These are phyloP conservation scores for Apiospora saccharicola DNA, from an alignment of 2,329 filamentous ascomycete genomes.

Conservation along the genomic window DNA sequence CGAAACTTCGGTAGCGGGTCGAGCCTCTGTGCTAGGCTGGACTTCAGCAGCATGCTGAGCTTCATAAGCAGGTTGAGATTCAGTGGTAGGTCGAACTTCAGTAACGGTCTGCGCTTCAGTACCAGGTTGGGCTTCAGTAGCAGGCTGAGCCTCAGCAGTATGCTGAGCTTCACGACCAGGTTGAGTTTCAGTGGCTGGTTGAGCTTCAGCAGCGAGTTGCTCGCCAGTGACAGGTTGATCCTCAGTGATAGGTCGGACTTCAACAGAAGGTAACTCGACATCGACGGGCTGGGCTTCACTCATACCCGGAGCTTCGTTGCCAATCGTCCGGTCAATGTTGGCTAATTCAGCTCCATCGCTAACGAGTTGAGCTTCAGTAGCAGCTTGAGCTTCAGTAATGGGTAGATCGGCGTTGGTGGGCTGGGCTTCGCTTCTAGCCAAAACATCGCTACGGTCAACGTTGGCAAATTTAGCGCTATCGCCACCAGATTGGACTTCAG, in stretches of 20 bases:
- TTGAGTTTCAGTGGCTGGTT: not conserved
- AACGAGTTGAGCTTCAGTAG: slow-evolving; percentile 9
- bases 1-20: not conserved
- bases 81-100: too few species aligned
- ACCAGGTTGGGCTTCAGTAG: too few species aligned
- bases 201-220: not conserved
- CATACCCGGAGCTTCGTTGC: not conserved
- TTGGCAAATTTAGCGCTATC: slow-evolving; percentile 10
- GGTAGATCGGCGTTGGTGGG: not conserved
- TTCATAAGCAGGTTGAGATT: not conserved
- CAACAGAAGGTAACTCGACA: not conserved
- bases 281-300: not conserved
- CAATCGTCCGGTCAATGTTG: not conserved
- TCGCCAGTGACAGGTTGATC: not conserved
- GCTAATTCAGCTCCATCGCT: slow-evolving; percentile 14
- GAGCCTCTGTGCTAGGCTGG: not conserved
- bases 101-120: too few species aligned
- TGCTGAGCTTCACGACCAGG: too few species aligned
- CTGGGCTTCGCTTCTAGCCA: not conserved
- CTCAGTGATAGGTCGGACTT: not conserved
- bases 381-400: not conserved
- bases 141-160: not conserved
- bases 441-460: not conserved
- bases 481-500: slow-evolving; percentile 11
- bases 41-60: not conserved